Evolutionary conservation across 495 filamentous ascomycete species (phyloP).

Genomic region (Collariella sp.): DNA sequence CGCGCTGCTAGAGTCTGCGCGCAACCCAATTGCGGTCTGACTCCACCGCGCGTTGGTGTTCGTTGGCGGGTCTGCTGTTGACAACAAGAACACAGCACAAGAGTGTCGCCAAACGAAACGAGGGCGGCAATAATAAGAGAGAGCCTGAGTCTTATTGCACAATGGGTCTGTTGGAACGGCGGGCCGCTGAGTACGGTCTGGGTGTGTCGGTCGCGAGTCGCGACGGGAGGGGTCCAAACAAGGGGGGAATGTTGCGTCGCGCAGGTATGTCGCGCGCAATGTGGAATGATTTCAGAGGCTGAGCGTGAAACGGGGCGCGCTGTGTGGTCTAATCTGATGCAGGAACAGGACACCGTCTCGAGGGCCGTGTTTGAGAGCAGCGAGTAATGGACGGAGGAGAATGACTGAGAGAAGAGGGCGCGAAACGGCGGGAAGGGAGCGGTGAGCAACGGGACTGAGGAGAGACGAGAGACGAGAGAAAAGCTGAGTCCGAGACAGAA

Average conservation of each 20-base stretch:
- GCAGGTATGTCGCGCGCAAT: too few relatives aligned
- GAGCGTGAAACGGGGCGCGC: too few relatives aligned
- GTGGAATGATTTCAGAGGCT: too few relatives aligned
- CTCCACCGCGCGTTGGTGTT: background rate
- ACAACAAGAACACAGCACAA: background rate
- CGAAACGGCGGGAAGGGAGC: background rate
- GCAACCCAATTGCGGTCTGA: background rate
- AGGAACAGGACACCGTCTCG: constrained; percentile 20
- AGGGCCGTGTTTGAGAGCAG: constrained; percentile 19
- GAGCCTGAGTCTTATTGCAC: constrained; percentile 29
- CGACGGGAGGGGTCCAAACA: background rate
- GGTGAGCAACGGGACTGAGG: background rate
- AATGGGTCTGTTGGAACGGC: constrained; percentile 17
- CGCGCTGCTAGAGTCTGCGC: background rate
- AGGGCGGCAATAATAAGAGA: constrained; percentile 7
- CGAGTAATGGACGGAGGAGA: constrained; percentile 21
- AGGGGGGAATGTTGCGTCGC: too few relatives aligned
- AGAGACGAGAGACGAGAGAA: background rate
- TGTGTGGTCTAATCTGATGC: too few relatives aligned
- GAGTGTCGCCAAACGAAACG: constrained; percentile 1
- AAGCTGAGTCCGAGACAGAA: background rate
- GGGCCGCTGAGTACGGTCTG: constrained; percentile 16
- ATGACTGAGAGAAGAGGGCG: background rate
- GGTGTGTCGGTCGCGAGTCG: constrained; percentile 4
- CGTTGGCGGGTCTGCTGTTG: background rate